Base-by-base conservation (phyloP, 164 flowering plant genomes). In the Hamamelis virginiana region DNA sequence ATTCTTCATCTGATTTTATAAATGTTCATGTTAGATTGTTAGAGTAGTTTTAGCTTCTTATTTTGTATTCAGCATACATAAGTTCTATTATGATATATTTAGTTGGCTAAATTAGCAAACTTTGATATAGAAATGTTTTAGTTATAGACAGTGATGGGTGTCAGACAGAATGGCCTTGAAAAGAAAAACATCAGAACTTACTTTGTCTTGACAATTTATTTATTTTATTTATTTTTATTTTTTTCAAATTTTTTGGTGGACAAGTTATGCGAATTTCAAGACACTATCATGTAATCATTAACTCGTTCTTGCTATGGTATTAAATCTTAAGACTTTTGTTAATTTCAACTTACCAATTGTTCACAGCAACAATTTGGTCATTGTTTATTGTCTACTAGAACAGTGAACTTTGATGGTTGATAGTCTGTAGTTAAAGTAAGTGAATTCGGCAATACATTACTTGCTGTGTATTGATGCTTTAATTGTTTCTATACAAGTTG, bases 1-100 rank as follows among this genome's bases (percentile, higher is more conserved):
- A 69, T 44, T 65, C 72, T 78, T 45, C 67, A 41, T 53, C 25
- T 67, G 47, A 60, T 28, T n/a, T 62, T 22, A 23, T 61, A 25
- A 43, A 6, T 62, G 65, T 56, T n/a, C n/a, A n/a, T n/a, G n/a
- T n/a, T n/a, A n/a, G 58, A 22, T 46, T 64, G 68, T 52, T 22
- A 50, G 25, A 52, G 14, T 48, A 25, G 14, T 52, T 47, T 16
- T 16, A 55, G 43, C 10, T 57, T 57, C 52, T 33, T 56, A 11
- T 22, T 38, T 64, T 27, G 27, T 64, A 44, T n/a, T 53, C 51
- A 3, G n/a, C 26, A 28, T 59, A 9, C 18, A 23, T 8, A 25
- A 14, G 18, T 25, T 10, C 41, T 33, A 6, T 33, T 33, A 33
- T 33, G 41, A 33, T 33, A 33, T 33, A 33, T 33, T 33, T 33